Percentiles rank a stretch among this genome's conserved stretches.
phyloP scores from a whole-genome alignment of 2,329 filamentous ascomycete genomes.

The Apiospora aurea region DNA sequence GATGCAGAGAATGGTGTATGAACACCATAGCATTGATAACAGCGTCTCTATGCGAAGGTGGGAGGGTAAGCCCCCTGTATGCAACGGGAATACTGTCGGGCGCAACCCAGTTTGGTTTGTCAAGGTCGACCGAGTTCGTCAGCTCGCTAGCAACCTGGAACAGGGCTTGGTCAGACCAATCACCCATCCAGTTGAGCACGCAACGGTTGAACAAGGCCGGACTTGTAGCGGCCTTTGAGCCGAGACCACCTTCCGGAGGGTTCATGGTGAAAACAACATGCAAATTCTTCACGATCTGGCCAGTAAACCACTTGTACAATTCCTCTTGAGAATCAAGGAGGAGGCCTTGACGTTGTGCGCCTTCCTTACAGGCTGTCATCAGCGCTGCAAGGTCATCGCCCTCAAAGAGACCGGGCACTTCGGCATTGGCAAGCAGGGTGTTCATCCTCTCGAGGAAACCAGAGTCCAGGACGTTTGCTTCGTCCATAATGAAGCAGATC shows the following conservation, averaged over 20 bases:
- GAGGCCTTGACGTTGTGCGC: constrained; percentile 92
- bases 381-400: constrained; percentile 98
- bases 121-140: constrained; percentile 94
- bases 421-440: constrained; percentile 96
- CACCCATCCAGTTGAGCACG: constrained; percentile 99
- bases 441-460: constrained; percentile 99
- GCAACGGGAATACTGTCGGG: constrained; percentile 93
- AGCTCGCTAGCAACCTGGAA: constrained; percentile 98
- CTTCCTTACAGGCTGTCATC: constrained; percentile 99
- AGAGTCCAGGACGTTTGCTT: constrained; percentile 97
- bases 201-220: constrained; percentile 99
- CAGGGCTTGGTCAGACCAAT: constrained; percentile 98
- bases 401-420: constrained; percentile 97
- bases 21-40: constrained; percentile 99
- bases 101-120: constrained; percentile 82
- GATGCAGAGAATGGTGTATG: constrained; percentile 92
- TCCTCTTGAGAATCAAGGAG: constrained; percentile 98
- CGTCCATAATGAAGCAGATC: constrained; percentile 99
- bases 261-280: constrained; percentile 99
- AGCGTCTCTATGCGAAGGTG: constrained; percentile 87
- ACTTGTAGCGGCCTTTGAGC: constrained; percentile 95
- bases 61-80: constrained; percentile 83
- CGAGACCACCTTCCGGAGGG: constrained; percentile 91
- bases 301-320: constrained; percentile 99
- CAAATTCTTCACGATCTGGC: constrained; percentile 98